Conservation (phyloP, 1,139 yeast genomes). For the Spencermartinsiella ligniputridi region DNA sequence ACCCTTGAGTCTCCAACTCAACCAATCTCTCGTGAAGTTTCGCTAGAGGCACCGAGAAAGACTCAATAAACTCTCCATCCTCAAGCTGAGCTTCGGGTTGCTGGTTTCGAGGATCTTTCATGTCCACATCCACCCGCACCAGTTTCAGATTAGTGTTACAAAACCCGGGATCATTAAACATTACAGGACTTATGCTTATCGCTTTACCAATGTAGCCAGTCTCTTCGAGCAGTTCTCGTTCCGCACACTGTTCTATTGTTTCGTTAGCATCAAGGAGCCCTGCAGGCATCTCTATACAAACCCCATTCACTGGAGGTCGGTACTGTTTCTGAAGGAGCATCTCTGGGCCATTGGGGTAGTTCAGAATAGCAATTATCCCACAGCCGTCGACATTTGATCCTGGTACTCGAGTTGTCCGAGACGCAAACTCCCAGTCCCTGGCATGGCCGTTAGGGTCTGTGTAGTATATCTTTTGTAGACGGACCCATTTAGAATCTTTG, state of each 20-base stretch:
- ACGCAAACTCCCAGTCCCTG: conserved; percentile 88
- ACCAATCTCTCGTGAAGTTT: conserved; percentile 53
- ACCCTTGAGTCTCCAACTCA: conserved; percentile 57
- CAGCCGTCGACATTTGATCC: conserved; percentile 78
- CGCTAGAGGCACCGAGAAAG: conserved; percentile 61
- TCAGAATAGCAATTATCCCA: conserved; percentile 72
- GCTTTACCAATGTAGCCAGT: conserved; percentile 81
- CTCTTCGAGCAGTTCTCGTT: conserved; percentile 83
- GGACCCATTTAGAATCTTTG: conserved; percentile 55
- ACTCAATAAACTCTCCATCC: conserved; percentile 85
- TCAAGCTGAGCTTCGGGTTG: conserved; percentile 73
- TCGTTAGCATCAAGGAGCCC: conserved; percentile 88
- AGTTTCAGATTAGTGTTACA: conserved; percentile 83
- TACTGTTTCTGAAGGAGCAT: conserved; percentile 80
- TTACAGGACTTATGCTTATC: conserved; percentile 47
- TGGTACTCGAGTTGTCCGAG: conserved; percentile 70
- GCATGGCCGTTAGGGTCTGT: conserved; percentile 33
- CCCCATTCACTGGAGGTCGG: conserved; percentile 85
- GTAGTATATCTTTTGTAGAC: conserved; percentile 56
- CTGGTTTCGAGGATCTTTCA: conserved; percentile 56
- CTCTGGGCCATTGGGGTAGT: conserved; percentile 48
- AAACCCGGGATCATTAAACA: conserved; percentile 85
- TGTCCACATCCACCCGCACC: conserved; percentile 75
- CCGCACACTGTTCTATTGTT: conserved; percentile 70
- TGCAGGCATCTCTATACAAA: conserved; percentile 91